These are phyloP conservation scores for Triticum timopheevii DNA, from an alignment of 176 grass and related monocot genomes.

Conservation along the genomic window DNA sequence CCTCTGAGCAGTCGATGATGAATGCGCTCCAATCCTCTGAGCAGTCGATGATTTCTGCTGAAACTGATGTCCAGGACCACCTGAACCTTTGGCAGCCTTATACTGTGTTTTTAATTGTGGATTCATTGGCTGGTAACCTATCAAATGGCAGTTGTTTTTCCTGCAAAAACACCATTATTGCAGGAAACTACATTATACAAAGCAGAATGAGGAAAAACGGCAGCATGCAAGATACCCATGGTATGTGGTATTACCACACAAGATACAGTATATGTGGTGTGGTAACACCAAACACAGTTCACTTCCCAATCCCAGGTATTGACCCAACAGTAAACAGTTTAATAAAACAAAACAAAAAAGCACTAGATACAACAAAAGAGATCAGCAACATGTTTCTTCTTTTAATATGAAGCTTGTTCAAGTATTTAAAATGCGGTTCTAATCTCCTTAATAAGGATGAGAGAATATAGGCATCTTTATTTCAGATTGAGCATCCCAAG, in stretches of 20 bases:
- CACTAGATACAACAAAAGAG: neutral
- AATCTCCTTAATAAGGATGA: slow-evolving; percentile 3
- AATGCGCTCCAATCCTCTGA: slow-evolving; percentile 2
- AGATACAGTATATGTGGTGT: neutral
- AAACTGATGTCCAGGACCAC: slow-evolving; percentile 20
- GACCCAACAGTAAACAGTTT: neutral
- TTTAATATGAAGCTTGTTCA: neutral
- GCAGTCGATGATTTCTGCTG: slow-evolving; percentile 34
- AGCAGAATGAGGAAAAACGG: neutral
- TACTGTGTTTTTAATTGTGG: slow-evolving; percentile 40
- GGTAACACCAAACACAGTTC: neutral
- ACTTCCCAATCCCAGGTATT: neutral
- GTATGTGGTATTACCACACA: slow-evolving; percentile 8
- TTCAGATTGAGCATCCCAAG: neutral
- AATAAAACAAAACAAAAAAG: neutral
- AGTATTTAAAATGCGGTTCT: neutral
- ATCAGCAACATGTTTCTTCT: slow-evolving; percentile 1
- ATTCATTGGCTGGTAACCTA: slow-evolving; percentile 65
- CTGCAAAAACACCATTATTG: slow-evolving; percentile 41
- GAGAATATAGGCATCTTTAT: neutral
- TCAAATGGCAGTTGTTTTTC: slow-evolving; percentile 70
- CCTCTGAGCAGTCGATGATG: slow-evolving; percentile 3
- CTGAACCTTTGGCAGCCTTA: slow-evolving; percentile 49
- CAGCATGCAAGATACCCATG: neutral
- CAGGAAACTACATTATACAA: neutral